A percentile compares a stretch with the other conserved stretches of the same genome.
Evolutionary conservation across 2,329 filamentous ascomycete genomes (phyloP).

Genomic region (Blumeria hordei): DNA sequence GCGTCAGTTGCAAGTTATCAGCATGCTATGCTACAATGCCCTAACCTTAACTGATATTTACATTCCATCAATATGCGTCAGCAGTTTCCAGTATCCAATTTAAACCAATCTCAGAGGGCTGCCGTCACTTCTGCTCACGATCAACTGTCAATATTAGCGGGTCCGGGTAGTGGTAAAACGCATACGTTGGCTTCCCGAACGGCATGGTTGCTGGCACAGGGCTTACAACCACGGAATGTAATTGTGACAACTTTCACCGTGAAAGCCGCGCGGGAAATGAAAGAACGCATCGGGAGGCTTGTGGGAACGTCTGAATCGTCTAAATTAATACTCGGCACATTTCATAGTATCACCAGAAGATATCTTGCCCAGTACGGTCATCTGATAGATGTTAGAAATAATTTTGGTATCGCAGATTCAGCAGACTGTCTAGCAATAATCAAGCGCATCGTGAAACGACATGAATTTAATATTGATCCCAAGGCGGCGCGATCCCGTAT

Average conservation of each 20-base stretch:
- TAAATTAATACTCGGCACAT: conserved; percentile 70
- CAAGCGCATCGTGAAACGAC: conserved; percentile 58
- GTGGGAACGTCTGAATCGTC: conserved; percentile 55
- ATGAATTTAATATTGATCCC: conserved; percentile 43
- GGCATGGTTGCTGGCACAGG: conserved; percentile 59
- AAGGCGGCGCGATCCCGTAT: conserved; percentile 52
- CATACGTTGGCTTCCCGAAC: conserved; percentile 86
- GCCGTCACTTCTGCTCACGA: conserved; percentile 38
- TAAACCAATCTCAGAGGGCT: conserved; percentile 38
- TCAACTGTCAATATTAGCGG: conserved; percentile 37
- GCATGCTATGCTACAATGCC: too few species aligned
- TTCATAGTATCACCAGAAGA: conserved; percentile 74
- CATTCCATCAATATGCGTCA: too few species aligned
- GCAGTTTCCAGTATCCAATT: conserved; percentile 20
- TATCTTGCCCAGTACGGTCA: conserved; percentile 70
- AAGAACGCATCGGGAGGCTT: conserved; percentile 56
- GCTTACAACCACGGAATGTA: conserved; percentile 60
- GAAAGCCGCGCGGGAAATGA: conserved; percentile 81
- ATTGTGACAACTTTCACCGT: conserved; percentile 94
- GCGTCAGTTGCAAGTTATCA: too few species aligned
- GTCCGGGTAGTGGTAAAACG: conserved; percentile 63
- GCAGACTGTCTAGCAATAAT: conserved; percentile 59
- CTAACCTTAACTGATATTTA: too few species aligned
- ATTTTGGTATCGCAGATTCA: conserved; percentile 79
- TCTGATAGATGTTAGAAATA: conserved; percentile 55